A percentile compares a stretch with the other conserved stretches of the same genome.
phyloP scores from a whole-genome alignment of 2,329 filamentous ascomycete species.

The Grosmannia huntii region DNA sequence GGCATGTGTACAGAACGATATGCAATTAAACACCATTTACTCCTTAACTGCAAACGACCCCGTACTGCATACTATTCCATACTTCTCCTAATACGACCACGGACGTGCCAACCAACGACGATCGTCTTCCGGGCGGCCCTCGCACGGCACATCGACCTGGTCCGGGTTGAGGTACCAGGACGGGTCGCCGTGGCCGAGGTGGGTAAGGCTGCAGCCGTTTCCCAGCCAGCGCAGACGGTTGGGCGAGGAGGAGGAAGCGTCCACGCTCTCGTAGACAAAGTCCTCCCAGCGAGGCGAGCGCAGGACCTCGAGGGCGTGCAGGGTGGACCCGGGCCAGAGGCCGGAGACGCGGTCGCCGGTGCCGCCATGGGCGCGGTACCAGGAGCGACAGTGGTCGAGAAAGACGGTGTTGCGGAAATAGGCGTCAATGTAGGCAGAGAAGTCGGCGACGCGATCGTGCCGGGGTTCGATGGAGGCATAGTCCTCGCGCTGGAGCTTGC shows the following conservation, averaged over 20 bases:
- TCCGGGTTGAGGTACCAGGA: constrained; percentile 27
- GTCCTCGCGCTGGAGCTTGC: constrained; percentile 34
- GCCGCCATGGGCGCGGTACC: constrained; percentile 36
- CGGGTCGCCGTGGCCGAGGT: constrained; percentile 21
- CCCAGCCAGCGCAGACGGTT: constrained; percentile 28
- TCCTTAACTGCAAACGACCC: too few species aligned
- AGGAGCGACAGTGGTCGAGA: constrained; percentile 34
- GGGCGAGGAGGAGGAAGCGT: constrained; percentile 1
- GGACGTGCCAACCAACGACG: constrained; percentile 20
- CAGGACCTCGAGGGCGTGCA: constrained; percentile 6
- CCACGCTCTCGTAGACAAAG: constrained; percentile 14
- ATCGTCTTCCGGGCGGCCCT: constrained; percentile 24
- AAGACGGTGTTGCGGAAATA: constrained; percentile 32
- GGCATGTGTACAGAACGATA: too few species aligned
- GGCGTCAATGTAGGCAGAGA: constrained; percentile 30
- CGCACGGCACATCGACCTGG: constrained; percentile 23
- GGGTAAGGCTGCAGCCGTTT: constrained; percentile 27
- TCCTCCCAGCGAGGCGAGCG: constrained; percentile 11
- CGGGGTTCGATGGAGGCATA: constrained; percentile 31
- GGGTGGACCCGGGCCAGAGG: constrained; percentile 10
- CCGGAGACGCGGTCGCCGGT: constrained; percentile 17
- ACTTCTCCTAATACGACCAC: constrained; percentile 20
- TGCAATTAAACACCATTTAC: too few species aligned
- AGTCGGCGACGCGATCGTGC: constrained; percentile 30
- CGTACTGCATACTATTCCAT: too few species aligned